Evolutionary conservation across 495 filamentous ascomycete genomes (phyloP).

Genomic region (Aspergillus incahuasiensis): DNA sequence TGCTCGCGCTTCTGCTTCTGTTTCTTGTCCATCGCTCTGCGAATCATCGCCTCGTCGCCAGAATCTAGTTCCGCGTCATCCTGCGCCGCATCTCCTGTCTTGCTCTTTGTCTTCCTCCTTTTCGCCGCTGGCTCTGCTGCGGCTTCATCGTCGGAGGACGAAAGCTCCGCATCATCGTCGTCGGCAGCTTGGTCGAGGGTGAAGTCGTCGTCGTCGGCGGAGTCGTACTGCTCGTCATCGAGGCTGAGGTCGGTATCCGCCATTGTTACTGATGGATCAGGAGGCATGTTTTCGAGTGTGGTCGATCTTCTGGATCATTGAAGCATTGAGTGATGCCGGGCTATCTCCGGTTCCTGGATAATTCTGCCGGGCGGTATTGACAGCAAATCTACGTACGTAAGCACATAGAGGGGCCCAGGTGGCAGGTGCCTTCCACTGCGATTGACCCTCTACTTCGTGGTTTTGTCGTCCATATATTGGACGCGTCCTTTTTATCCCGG

Average conservation of each 20-base stretch:
- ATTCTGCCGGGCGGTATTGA: constrained; percentile 1
- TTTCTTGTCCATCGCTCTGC: constrained; percentile 52
- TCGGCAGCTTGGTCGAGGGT: constrained; percentile 53
- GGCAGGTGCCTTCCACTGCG: too few species aligned
- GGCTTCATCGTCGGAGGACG: constrained; percentile 25
- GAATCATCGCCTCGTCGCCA: constrained; percentile 75
- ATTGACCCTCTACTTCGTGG: too few species aligned
- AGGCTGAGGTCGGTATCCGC: constrained; percentile 22
- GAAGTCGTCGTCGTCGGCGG: constrained; percentile 72
- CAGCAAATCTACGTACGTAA: not conserved
- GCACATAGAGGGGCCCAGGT: too few species aligned
- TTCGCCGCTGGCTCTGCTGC: constrained; percentile 33
- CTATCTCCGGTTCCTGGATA: not conserved
- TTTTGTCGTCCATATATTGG: too few species aligned
- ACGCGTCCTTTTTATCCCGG: too few species aligned
- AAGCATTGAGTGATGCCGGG: not conserved
- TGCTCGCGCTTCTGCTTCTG: constrained; percentile 46
- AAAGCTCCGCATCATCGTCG: constrained; percentile 32
- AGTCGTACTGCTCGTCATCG: constrained; percentile 61
- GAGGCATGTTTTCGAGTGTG: constrained; percentile 21
- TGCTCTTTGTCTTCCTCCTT: constrained; percentile 34
- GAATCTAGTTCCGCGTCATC: constrained; percentile 50
- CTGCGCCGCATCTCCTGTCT: constrained; percentile 3
- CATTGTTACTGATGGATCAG: constrained; percentile 15
- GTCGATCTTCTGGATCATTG: not conserved